A percentile compares a stretch with the other conserved stretches of the same genome.
Conservation (phyloP, 169 alveolate genomes). For the Toxoplasma gondii region DNA sequence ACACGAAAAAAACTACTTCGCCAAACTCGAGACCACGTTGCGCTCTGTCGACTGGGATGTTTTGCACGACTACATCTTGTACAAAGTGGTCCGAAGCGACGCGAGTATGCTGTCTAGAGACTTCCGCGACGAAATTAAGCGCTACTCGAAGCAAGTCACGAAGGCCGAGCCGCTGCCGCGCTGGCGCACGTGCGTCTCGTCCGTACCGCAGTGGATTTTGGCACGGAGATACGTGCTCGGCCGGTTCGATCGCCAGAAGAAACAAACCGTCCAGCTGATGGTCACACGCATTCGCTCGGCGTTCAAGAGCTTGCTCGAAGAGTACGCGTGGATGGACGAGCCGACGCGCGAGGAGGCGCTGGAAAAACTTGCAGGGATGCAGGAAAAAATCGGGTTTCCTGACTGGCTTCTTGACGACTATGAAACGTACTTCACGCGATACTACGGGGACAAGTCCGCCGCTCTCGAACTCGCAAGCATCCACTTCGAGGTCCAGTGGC, state of each 20-base stretch:
- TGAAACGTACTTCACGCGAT: background rate
- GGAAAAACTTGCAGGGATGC: conserved; percentile 2
- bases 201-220: conserved; percentile 32
- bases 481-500: background rate
- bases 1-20: conserved; percentile 22
- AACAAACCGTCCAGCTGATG: background rate
- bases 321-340: conserved; percentile 50
- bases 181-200: conserved; percentile 10
- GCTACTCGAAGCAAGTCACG: conserved; percentile 2
- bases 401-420: conserved; percentile 24
- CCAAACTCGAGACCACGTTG: background rate
- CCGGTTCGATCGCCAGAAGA: background rate
- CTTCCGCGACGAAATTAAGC: background rate
- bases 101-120: conserved; percentile 8
- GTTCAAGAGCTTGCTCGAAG: background rate
- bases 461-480: background rate
- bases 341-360: conserved; percentile 50
- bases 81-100: conserved; percentile 1
- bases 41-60: background rate
- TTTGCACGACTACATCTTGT: conserved; percentile 6
- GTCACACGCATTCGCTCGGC: background rate
- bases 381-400: conserved; percentile 35
- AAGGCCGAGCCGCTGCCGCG: conserved; percentile 22
- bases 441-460: conserved; percentile 13
- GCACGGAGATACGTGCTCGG: conserved; percentile 1